phyloP scores from a whole-genome alignment of 139 green algal species.

The Picochlorum sp. region DNA sequence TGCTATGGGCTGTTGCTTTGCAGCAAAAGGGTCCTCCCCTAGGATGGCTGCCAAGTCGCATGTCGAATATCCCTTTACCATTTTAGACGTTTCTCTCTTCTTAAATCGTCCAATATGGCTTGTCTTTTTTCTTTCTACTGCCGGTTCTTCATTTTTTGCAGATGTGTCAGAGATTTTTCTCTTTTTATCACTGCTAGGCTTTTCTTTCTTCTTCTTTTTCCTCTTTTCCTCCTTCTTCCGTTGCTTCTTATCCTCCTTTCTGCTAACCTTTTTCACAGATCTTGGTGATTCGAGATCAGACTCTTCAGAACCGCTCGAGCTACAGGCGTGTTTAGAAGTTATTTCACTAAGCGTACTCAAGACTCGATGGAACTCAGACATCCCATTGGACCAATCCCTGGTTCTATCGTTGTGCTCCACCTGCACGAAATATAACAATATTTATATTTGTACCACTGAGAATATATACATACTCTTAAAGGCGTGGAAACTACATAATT shows the following conservation, averaged over 20 bases:
- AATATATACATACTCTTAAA: slow-evolving; percentile 22
- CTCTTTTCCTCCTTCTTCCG: neutral
- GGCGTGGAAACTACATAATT: slow-evolving; percentile 3
- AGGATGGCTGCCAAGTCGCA: slow-evolving; percentile 71
- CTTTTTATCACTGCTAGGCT: neutral
- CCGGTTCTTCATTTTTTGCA: neutral
- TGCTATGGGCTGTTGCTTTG: neutral
- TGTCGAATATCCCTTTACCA: slow-evolving; percentile 56
- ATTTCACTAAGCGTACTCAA: slow-evolving; percentile 58
- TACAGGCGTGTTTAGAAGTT: slow-evolving; percentile 15
- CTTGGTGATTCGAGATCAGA: neutral
- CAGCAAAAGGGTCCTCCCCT: slow-evolving; percentile 30
- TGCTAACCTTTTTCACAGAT: neutral
- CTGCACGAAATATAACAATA: no score
- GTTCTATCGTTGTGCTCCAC: slow-evolving; percentile 28
- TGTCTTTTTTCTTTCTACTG: slow-evolving; percentile 1
- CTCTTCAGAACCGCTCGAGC: slow-evolving; percentile 5
- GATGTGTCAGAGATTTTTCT: neutral
- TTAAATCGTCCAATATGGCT: slow-evolving; percentile 58
- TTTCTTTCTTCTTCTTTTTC: slow-evolving; percentile 5
- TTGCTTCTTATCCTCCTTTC: slow-evolving; percentile 5
- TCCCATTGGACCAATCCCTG: slow-evolving; percentile 59
- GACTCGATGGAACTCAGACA: slow-evolving; percentile 58
- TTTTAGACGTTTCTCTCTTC: slow-evolving; percentile 50
- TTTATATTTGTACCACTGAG: no score